Conservation (phyloP, 306 rosid genomes). For the Lathyrus oleraceus region DNA sequence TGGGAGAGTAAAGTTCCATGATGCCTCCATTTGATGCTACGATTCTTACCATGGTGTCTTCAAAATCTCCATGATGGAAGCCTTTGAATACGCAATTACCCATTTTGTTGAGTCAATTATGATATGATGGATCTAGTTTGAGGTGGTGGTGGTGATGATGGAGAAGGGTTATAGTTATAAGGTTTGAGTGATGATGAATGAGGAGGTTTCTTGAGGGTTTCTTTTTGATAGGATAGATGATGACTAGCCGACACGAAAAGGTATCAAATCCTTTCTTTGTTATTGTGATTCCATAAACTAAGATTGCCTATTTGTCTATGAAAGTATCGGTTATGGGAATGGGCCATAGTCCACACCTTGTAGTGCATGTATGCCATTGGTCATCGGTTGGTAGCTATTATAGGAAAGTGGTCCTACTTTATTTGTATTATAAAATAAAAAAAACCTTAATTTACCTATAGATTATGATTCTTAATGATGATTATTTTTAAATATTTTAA, state of each 20-base stretch:
- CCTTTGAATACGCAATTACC: conserved; percentile 77
- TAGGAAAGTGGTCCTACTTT: conserved; percentile 44
- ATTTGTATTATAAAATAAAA: background rate
- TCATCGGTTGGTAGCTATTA: conserved; percentile 27
- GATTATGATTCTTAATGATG: background rate
- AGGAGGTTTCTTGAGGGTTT: conserved; percentile 30
- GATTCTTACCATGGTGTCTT: conserved; percentile 53
- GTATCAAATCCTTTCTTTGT: conserved; percentile 55
- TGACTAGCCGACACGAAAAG: conserved; percentile 57
- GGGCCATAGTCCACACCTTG: background rate
- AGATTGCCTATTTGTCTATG: conserved; percentile 17
- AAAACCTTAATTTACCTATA: background rate
- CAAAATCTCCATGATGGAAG: conserved; percentile 24
- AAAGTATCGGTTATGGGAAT: conserved; percentile 4
- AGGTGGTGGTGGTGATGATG: background rate
- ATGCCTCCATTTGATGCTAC: conserved; percentile 68
- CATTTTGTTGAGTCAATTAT: conserved; percentile 41
- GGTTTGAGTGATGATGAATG: background rate
- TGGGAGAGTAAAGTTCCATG: conserved; percentile 69
- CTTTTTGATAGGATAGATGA: background rate
- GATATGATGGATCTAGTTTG: background rate
- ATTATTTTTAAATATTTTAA: no score
- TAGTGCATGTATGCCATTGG: conserved; percentile 8
- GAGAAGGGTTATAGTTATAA: background rate
- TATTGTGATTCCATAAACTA: conserved; percentile 9